phyloP scores from a whole-genome alignment of 306 rosid genomes.

The Trifolium dubium region DNA sequence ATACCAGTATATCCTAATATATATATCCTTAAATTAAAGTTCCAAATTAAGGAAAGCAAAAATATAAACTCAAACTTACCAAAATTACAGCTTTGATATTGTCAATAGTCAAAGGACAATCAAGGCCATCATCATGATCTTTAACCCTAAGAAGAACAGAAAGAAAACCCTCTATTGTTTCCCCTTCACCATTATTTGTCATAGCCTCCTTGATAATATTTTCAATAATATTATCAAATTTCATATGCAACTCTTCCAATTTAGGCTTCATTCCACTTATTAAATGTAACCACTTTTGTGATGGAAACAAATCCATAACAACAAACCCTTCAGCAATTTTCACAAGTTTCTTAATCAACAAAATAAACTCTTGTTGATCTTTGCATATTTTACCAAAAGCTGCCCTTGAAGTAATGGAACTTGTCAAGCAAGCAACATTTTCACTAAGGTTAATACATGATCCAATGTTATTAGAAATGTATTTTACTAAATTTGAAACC shows the following conservation, averaged over 20 bases:
- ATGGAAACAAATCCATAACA: slow-evolving; percentile 40
- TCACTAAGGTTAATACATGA: slow-evolving; percentile 32
- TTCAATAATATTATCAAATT: slow-evolving; percentile 34
- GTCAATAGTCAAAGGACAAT: slow-evolving; percentile 32
- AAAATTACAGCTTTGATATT: slow-evolving; percentile 40
- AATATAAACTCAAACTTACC: slow-evolving; percentile 22
- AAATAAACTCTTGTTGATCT: slow-evolving; percentile 30
- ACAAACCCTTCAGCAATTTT: not conserved
- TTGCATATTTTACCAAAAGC: slow-evolving; percentile 40
- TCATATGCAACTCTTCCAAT: slow-evolving; percentile 15
- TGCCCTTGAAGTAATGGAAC: slow-evolving; percentile 31
- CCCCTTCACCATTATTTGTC: not conserved
- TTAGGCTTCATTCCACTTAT: slow-evolving; percentile 32
- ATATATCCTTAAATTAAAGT: no score
- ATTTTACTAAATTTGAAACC: slow-evolving; percentile 12
- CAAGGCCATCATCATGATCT: slow-evolving; percentile 28
- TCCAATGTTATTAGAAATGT: slow-evolving; percentile 25
- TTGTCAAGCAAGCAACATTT: slow-evolving; percentile 20
- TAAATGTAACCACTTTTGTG: slow-evolving; percentile 27
- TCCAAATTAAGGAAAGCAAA: no score
- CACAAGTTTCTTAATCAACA: not conserved
- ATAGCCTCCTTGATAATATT: slow-evolving; percentile 30
- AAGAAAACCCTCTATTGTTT: slow-evolving; percentile 19
- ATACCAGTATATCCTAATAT: no score
- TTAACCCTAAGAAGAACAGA: slow-evolving; percentile 35